phyloP scores from a whole-genome alignment of 1,284 basidiomycete genomes.

The Exsudoporus floridanus region DNA sequence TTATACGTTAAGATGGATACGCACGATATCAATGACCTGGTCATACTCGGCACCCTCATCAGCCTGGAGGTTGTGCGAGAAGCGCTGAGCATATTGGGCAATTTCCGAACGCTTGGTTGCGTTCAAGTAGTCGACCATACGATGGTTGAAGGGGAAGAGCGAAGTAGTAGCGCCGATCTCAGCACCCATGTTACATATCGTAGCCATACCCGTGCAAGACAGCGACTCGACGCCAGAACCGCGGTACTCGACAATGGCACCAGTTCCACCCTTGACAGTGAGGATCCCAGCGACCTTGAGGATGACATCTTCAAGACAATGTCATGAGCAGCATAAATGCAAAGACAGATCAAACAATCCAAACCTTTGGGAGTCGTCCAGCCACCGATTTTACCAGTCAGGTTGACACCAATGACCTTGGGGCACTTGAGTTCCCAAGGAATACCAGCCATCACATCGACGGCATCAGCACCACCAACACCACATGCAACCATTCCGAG shows the following conservation, averaged over 20 bases:
- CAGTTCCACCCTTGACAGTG: constrained; percentile 97
- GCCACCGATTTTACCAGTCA: constrained; percentile 92
- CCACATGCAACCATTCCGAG: constrained; percentile 98
- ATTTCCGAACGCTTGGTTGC: constrained; percentile 91
- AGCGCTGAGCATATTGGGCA: constrained; percentile 86
- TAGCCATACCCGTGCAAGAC: constrained; percentile 99
- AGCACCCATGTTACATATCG: constrained; percentile 99
- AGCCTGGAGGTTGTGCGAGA: constrained; percentile 90
- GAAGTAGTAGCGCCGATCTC: constrained; percentile 99
- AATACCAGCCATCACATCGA: constrained; percentile 96
- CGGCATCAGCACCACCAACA: constrained; percentile 99
- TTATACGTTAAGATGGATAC: constrained; percentile 31
- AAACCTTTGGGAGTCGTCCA: constrained; percentile 99
- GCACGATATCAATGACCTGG: constrained; percentile 86
- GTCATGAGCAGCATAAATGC: not conserved
- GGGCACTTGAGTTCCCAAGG: constrained; percentile 99
- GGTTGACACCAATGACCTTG: constrained; percentile 97
- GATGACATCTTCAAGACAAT: constrained; percentile 71
- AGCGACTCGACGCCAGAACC: constrained; percentile 94
- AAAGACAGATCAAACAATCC: not conserved
- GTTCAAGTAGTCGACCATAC: constrained; percentile 91
- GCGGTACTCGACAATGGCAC: constrained; percentile 94
- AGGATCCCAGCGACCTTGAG: constrained; percentile 97
- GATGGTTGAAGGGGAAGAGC: constrained; percentile 96
- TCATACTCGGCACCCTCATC: constrained; percentile 94